Evolutionary conservation across 1,284 basidiomycete species (phyloP), one percentile per base, ranked within the genome.

Genomic region (Cryptococcus neoformans): DNA sequence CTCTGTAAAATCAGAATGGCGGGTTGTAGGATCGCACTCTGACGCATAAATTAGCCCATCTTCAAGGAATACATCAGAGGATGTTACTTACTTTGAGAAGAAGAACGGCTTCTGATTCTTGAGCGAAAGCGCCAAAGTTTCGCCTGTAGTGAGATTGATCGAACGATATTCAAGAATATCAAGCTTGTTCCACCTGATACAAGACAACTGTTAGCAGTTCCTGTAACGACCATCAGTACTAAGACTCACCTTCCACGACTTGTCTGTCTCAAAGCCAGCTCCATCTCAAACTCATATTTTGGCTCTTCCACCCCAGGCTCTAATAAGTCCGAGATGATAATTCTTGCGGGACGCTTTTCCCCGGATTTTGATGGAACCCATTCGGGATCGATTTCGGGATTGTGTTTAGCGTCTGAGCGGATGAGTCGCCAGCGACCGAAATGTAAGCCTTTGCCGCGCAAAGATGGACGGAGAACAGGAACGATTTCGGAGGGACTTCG

Each of bases 21-120:
- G 59, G 59, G 37, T 61, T 61, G 54, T 61, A 61, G 8, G 59
- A 61, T 21, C 56, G 47, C 9, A 61, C 59, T 54, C 59, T 61
- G 54, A 49, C 2, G 35, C 21, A 21, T 21, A 4, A 42, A 28
- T 52, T 10, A 54, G 51, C 16, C 49, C 28, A 39, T 47, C 45
- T 42, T n/a, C 12, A 41, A 14, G 35, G 38, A 51, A 8, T 4
- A 28, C 28, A 28, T 28, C 28, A 21, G 8, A 51, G 48, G 34
- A 12, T 17, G 42, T 3, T 4, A 72, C 77, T 58, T 58, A 79
- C 77, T 90, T 92, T 44, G 91, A 94, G 76, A 96, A 96, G 85
- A 89, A 92, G 74, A 92, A 96, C 28, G 91, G 85, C 59, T 90
- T 82, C 72, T 92, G 89, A 67, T 93, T 86, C 71, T 88, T 90